Percentiles rank a stretch among this genome's conserved stretches.
Evolutionary conservation across 2,329 filamentous ascomycete genomes (phyloP).

Genomic region (Ceratocystis albifundus): DNA sequence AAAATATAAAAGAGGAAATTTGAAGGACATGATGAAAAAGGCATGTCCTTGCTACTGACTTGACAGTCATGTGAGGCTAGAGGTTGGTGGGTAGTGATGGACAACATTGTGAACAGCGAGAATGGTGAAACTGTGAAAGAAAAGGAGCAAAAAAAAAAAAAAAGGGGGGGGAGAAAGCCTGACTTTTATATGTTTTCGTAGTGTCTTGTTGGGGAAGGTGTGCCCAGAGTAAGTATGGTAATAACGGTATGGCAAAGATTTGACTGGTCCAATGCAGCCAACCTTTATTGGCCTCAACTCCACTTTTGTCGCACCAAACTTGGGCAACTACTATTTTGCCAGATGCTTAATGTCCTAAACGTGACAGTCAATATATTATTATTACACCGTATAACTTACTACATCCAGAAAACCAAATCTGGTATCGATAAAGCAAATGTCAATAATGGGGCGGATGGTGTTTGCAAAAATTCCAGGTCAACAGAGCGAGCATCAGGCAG

Average conservation of each 20-base stretch:
- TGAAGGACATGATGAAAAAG: not conserved
- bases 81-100: not conserved
- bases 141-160: not conserved
- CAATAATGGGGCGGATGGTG: too few species aligned
- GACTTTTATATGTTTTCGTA: constrained; percentile 1
- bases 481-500: too few species aligned
- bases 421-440: too few species aligned
- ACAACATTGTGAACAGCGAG: not conserved
- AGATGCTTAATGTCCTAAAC: not conserved
- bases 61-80: not conserved
- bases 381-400: not conserved
- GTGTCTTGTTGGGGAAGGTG: not conserved
- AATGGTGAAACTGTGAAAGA: not conserved
- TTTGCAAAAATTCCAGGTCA: too few species aligned
- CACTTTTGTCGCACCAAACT: not conserved
- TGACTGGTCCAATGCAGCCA: not conserved
- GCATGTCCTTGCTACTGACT: too few species aligned
- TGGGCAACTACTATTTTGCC: not conserved
- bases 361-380: not conserved
- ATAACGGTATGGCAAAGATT: not conserved
- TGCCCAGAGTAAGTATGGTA: not conserved
- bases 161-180: not conserved
- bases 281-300: not conserved
- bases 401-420: not conserved
- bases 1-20: not conserved